Evolutionary conservation across 1,284 basidiomycete genomes (phyloP), one percentile per base, ranked within the genome.

Genomic region (Agaricales sp.): DNA sequence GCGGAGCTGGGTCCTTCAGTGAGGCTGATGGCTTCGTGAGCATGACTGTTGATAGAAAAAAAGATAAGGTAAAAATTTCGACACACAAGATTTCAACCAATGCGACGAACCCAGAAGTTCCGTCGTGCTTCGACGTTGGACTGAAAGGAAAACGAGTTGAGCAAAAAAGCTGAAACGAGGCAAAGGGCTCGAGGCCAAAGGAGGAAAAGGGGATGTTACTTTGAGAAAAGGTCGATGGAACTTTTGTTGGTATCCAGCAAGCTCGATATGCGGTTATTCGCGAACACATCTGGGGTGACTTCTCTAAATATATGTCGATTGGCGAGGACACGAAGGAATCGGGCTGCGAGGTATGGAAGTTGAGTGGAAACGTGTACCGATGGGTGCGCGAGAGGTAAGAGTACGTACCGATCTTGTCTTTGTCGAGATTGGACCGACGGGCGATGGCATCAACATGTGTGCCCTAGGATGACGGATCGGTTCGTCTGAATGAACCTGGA

Each of bases 41-140:
- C n/a, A 11, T n/a, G 30, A 11, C 30, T 35, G 30, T 11, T 11
- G 30, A 35, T 8, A n/a, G 30, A 11, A 11, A 35, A 8, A 35
- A 16, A 3, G 23, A 38, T 35, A 35, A 2, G 51, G 22, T 44
- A 47, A 2, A 50, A 35, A 35, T n/a, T n/a, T n/a, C n/a, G n/a
- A 53, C 52, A 46, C 54, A 55, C 63, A 58, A 30, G 53, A 60
- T 39, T 24, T 57, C 58, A 3, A 61, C 47, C 18, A 56, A 26
- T 2, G 55, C 59, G 14, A 57, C 51, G 20, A 57, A 38, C 11
- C 61, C 61, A 8, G 55, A 51, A 4, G 57, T 61, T 19, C 55
- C 57, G 21, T 54, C 55, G 51, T 61, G 58, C 49, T 63, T 63
- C 43, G 55, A 53, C 6, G 54, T 54, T 2, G 58, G 58, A 14